phyloP scores from a whole-genome alignment of 2,329 filamentous ascomycete genomes.

The Pyrenophora seminiperda region DNA sequence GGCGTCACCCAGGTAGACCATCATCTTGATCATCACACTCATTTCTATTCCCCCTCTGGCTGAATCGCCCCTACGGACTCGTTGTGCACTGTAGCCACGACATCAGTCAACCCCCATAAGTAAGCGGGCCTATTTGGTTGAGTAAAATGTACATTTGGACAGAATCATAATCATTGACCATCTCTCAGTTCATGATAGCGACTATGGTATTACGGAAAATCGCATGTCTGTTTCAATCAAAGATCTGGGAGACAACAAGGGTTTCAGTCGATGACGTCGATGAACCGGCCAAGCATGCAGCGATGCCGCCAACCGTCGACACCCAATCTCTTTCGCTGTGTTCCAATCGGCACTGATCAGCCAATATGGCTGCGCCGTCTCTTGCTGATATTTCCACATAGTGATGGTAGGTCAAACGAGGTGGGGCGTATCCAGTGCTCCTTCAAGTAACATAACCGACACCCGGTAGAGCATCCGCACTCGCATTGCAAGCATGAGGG shows the following conservation, averaged over 20 bases:
- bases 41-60: too few species aligned
- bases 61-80: too few species aligned
- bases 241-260: constrained; percentile 7
- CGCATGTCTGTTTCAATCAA: neutral
- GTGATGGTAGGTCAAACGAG: constrained; percentile 1
- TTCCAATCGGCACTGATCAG: constrained; percentile 4
- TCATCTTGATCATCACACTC: too few species aligned
- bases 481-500: neutral
- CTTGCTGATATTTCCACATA: too few species aligned
- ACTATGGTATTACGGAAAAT: neutral
- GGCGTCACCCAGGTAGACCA: too few species aligned
- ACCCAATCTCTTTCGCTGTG: constrained; percentile 17
- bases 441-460: constrained; percentile 20
- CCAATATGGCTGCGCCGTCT: constrained; percentile 10
- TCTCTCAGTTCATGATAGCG: neutral
- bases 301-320: constrained; percentile 10
- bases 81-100: too few species aligned
- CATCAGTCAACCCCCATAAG: too few species aligned
- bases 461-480: constrained; percentile 13
- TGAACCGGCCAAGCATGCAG: constrained; percentile 17
- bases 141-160: too few species aligned
- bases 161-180: neutral
- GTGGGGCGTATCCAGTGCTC: constrained; percentile 18
- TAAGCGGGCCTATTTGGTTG: too few species aligned
- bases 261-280: constrained; percentile 23